Conservation (phyloP, 108 stramenopile genomes). For the Nitzschia putrida region DNA sequence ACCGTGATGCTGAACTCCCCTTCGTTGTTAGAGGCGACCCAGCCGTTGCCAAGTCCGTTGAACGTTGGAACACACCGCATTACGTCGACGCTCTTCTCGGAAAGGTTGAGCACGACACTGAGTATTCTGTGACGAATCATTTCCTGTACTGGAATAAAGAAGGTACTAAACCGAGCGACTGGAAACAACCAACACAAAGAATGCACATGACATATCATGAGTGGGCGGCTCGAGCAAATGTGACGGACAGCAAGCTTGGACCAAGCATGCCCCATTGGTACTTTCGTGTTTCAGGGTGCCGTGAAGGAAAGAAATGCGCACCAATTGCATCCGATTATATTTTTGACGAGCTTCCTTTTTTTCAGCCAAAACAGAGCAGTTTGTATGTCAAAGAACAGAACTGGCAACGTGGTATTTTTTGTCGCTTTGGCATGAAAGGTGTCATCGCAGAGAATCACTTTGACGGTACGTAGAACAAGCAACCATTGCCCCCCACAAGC, state of each 20-base stretch:
- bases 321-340: conserved; percentile 25
- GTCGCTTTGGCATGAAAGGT: conserved; percentile 92
- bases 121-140: conserved; percentile 85
- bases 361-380: conserved; percentile 28
- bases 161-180: conserved; percentile 34
- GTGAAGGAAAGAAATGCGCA: conserved; percentile 15
- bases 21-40: conserved; percentile 91
- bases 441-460: conserved; percentile 87
- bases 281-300: conserved; percentile 74
- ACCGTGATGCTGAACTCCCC: conserved; percentile 88
- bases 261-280: conserved; percentile 89
- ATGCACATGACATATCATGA: conserved; percentile 79
- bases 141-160: conserved; percentile 87
- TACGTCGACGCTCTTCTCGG: conserved; percentile 78
- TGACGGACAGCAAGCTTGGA: conserved; percentile 55
- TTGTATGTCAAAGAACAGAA: conserved; percentile 57
- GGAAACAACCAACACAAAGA: conserved; percentile 79
- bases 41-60: conserved; percentile 60
- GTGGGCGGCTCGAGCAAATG: conserved; percentile 81
- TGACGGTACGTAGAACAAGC: conserved; percentile 51
- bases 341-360: conserved; percentile 61
- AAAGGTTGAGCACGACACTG: conserved; percentile 58
- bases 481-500: conserved; percentile 4
- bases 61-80: conserved; percentile 84
- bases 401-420: conserved; percentile 68